Evolutionary conservation across 2,329 filamentous ascomycete genomes (phyloP).

Genomic region (Monilinia vaccinii-corymbosi): DNA sequence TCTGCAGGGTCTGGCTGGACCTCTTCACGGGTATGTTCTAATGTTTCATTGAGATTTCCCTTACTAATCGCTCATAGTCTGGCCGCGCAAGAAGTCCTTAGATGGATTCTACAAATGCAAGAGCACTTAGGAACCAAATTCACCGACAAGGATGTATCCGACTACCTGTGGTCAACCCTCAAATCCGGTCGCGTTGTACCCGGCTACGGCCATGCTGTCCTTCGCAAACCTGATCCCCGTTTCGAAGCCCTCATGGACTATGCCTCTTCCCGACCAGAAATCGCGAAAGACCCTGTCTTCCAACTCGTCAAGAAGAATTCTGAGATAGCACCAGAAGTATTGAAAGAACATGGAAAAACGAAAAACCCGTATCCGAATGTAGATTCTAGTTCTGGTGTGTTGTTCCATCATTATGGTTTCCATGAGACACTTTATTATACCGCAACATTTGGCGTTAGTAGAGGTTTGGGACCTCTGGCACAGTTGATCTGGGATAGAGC

Average conservation of each 20-base stretch:
- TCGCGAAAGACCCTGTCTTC: constrained; percentile 83
- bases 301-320: constrained; percentile 89
- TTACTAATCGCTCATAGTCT: constrained; percentile 42
- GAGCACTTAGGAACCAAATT: constrained; percentile 70
- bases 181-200: constrained; percentile 88
- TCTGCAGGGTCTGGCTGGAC: constrained; percentile 90
- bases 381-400: constrained; percentile 82
- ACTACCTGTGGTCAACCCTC: constrained; percentile 87
- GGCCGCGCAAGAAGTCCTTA: constrained; percentile 91
- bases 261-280: constrained; percentile 73
- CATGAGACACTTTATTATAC: constrained; percentile 94
- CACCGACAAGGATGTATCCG: constrained; percentile 70
- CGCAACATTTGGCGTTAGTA: constrained; percentile 59
- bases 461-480: constrained; percentile 75
- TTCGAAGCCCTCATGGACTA: constrained; percentile 98
- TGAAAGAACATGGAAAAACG: constrained; percentile 94
- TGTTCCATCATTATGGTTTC: constrained; percentile 98
- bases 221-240: constrained; percentile 92
- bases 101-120: constrained; percentile 97
- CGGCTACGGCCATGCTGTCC: constrained; percentile 90
- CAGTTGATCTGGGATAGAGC: constrained; percentile 96
- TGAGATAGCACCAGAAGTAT: constrained; percentile 78
- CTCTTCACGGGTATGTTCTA: constrained; percentile 60
- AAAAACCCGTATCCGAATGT: constrained; percentile 98
- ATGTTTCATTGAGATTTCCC: background rate